These are phyloP conservation scores for Hymenoscyphus occultus DNA, from an alignment of 2,329 filamentous ascomycete species.

Conservation along the genomic window DNA sequence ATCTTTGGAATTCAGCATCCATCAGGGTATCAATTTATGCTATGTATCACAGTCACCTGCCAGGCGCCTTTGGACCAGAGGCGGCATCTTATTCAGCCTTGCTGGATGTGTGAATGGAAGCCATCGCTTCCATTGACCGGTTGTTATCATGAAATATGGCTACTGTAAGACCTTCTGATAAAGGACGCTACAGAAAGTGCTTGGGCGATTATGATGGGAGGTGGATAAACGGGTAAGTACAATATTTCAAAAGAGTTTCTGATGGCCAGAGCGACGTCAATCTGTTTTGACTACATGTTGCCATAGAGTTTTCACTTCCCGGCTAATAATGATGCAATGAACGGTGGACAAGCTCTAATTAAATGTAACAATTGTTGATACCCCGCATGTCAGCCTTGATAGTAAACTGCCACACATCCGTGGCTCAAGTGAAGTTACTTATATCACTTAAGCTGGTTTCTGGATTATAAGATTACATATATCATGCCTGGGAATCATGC, in stretches of 20 bases:
- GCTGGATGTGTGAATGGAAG: background rate
- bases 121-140: background rate
- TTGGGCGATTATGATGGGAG: too few relatives aligned
- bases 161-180: too few relatives aligned
- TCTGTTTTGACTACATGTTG: too few relatives aligned
- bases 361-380: background rate
- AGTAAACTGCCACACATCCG: constrained; percentile 7
- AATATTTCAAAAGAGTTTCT: too few relatives aligned
- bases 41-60: too few relatives aligned
- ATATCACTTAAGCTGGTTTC: background rate
- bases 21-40: too few relatives aligned
- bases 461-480: background rate
- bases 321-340: background rate
- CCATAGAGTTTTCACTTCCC: background rate
- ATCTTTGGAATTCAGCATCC: background rate
- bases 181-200: too few relatives aligned
- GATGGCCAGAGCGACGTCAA: too few relatives aligned
- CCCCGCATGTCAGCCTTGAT: constrained; percentile 18
- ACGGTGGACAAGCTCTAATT: background rate
- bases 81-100: background rate
- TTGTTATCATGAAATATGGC: too few relatives aligned
- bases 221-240: too few relatives aligned
- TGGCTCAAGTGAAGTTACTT: background rate
- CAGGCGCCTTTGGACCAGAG: too few relatives aligned
- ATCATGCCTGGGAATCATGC: constrained; percentile 25